phyloP scores from a whole-genome alignment of 75 land plant genomes.

The Picea sitchensis region DNA sequence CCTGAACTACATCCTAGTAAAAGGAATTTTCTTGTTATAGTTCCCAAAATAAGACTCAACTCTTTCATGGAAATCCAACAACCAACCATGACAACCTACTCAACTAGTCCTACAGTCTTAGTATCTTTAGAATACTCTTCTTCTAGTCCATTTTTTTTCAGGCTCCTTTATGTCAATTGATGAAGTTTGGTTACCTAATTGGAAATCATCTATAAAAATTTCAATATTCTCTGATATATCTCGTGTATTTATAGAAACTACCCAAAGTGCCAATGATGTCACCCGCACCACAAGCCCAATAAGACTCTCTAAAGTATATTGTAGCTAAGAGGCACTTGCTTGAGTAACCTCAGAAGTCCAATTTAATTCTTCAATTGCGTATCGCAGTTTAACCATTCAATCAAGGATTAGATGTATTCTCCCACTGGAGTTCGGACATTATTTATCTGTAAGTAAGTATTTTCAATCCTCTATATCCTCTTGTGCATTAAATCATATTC shows the following conservation, averaged over 20 bases:
- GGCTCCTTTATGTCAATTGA: slow-evolving; percentile 21
- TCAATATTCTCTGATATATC: slow-evolving; percentile 65
- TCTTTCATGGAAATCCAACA: no score
- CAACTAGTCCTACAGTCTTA: no score
- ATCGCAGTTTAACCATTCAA: slow-evolving; percentile 84
- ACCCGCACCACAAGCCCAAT: slow-evolving; percentile 72
- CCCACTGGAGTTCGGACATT: slow-evolving; percentile 27
- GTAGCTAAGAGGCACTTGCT: slow-evolving; percentile 44
- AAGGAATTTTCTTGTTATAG: no score
- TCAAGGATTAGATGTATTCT: slow-evolving; percentile 58
- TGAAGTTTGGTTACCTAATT: slow-evolving; percentile 18
- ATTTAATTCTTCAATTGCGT: slow-evolving; percentile 91
- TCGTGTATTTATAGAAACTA: slow-evolving; percentile 92
- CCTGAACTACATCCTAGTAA: no score
- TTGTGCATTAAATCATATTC: not conserved
- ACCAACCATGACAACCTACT: no score
- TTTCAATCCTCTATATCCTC: not conserved
- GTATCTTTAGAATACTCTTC: slow-evolving; percentile 12
- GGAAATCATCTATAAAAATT: slow-evolving; percentile 40
- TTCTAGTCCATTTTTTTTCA: slow-evolving; percentile 11
- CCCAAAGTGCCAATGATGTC: slow-evolving; percentile 91
- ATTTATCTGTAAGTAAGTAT: not conserved
- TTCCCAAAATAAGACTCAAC: no score
- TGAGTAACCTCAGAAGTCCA: slow-evolving; percentile 60
- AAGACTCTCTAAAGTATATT: slow-evolving; percentile 49